Evolutionary conservation across 352 stramenopile genomes (phyloP).

Genomic region (Pythium aristosporum): DNA sequence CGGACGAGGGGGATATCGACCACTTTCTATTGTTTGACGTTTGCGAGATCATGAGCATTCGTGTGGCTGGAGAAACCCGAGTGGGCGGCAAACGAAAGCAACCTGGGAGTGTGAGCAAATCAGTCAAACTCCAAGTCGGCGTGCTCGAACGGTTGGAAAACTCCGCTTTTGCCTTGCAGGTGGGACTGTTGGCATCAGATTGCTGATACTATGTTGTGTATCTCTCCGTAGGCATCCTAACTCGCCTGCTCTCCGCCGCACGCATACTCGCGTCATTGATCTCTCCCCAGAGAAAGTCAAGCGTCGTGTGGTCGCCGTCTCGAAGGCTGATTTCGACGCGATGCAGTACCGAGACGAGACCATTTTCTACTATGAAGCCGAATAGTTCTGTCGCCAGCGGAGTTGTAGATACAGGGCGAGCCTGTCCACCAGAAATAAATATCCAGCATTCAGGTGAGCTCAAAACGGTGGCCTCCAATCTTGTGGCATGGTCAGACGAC

Average conservation of each 20-base stretch:
- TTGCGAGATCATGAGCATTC: slow-evolving; percentile 78
- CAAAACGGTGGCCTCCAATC: not conserved
- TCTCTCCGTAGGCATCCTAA: slow-evolving; percentile 43
- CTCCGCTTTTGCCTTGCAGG: not conserved
- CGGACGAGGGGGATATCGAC: slow-evolving; percentile 46
- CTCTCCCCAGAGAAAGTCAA: slow-evolving; percentile 68
- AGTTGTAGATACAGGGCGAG: not conserved
- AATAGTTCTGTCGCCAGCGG: not conserved
- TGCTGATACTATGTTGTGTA: not conserved
- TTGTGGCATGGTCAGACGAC: not conserved
- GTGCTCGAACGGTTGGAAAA: slow-evolving; percentile 56
- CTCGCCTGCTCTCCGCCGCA: slow-evolving; percentile 44
- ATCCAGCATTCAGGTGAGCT: not conserved
- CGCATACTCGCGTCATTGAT: slow-evolving; percentile 40
- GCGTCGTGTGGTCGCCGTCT: slow-evolving; percentile 63
- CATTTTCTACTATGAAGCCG: slow-evolving; percentile 71
- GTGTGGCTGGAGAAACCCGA: slow-evolving; percentile 1
- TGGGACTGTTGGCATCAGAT: not conserved
- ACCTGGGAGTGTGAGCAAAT: not conserved
- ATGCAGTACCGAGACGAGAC: slow-evolving; percentile 74
- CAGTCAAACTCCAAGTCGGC: slow-evolving; percentile 55
- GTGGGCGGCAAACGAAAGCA: slow-evolving; percentile 10
- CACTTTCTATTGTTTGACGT: slow-evolving; percentile 79
- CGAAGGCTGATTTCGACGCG: slow-evolving; percentile 54
- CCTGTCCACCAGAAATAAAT: not conserved